These are phyloP conservation scores for Beauveria scarabaeidicola DNA, from an alignment of 2,329 filamentous ascomycete species.

Conservation along the genomic window DNA sequence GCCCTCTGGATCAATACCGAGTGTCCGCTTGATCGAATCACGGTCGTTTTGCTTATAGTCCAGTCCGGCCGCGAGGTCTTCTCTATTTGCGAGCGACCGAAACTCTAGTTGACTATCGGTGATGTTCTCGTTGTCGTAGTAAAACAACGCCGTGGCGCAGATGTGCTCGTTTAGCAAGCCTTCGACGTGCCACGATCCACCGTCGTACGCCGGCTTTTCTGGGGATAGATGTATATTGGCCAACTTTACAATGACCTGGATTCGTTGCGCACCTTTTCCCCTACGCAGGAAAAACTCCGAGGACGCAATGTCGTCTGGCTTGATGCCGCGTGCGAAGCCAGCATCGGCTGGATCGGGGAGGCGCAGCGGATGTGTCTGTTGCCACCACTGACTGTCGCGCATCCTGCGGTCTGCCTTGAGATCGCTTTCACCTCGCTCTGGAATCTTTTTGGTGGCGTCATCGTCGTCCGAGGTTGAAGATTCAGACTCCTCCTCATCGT, in stretches of 20 bases:
- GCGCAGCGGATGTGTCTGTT: slow-evolving; percentile 18
- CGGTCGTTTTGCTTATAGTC: slow-evolving; percentile 25
- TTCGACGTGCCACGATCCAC: slow-evolving; percentile 48
- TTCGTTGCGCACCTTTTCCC: slow-evolving; percentile 19
- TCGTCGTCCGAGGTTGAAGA: no score
- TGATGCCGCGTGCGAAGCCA: slow-evolving; percentile 13
- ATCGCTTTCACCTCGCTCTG: slow-evolving; percentile 10
- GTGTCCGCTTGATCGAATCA: slow-evolving; percentile 24
- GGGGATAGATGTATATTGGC: slow-evolving; percentile 53
- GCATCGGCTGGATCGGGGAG: slow-evolving; percentile 10
- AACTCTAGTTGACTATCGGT: slow-evolving; percentile 43
- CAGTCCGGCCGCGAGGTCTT: slow-evolving; percentile 20
- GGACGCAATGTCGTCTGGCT: not conserved
- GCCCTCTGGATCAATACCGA: slow-evolving; percentile 22
- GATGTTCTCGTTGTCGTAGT: slow-evolving; percentile 53
- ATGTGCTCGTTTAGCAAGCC: slow-evolving; percentile 56
- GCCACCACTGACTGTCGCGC: slow-evolving; percentile 18
- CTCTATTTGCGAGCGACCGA: slow-evolving; percentile 29
- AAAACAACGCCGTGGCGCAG: slow-evolving; percentile 53
- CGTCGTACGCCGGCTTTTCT: slow-evolving; percentile 43
- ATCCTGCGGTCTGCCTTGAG: not conserved
- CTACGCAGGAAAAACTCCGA: slow-evolving; percentile 13
- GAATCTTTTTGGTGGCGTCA: not conserved
- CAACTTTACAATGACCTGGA: slow-evolving; percentile 58
- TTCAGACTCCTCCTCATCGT: no score